Base-by-base conservation (phyloP, 164 flowering plant species). In the Umbellularia californica region DNA sequence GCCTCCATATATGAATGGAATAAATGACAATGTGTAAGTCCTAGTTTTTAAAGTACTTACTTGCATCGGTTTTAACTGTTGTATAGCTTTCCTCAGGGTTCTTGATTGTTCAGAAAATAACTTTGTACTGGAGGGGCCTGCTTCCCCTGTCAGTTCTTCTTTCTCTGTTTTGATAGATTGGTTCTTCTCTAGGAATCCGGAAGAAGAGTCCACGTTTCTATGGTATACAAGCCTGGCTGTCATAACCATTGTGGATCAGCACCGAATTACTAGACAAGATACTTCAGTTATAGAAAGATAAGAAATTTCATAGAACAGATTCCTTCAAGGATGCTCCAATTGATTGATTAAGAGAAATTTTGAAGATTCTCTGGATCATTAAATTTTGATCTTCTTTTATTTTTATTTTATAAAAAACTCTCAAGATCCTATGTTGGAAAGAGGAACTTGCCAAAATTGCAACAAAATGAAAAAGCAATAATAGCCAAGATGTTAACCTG, bases 161-260 rank as follows among this genome's bases (percentile, higher is more conserved):
- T 50, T 70, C 14, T 72, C 78, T 3, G 35, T 73, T 24, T 86
- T 87, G 30, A 74, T 52, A 19, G 86, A 78, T 47, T 62, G 81
- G 22, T 73, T 80, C 68, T 76, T 85, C 68, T 82, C 86, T 28
- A 75, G 77, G 68, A 75, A 72, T n/a, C 72, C 72, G 1, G 75
- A 35, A 64, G 79, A 72, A 64, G 81, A 50, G 47, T 17, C 68
- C 82, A 70, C 79, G 52, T 81, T 80, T 76, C 78, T 84, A 33
- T 90, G 91, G 78, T 90, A 93, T 75, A 78, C 83, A 33, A 94
- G 97, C 94, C 97, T 95, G 86, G 91, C 94, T 87, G 97, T 77
- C 94, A 75, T 65, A 83, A 84, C 77, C 69, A 83, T 41, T 72
- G 55, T 75, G 71, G 72, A 72, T 85, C 78, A 83, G 73, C 71